Conservation (phyloP, 2,329 filamentous ascomycete species). For the Fusarium xylarioides region DNA sequence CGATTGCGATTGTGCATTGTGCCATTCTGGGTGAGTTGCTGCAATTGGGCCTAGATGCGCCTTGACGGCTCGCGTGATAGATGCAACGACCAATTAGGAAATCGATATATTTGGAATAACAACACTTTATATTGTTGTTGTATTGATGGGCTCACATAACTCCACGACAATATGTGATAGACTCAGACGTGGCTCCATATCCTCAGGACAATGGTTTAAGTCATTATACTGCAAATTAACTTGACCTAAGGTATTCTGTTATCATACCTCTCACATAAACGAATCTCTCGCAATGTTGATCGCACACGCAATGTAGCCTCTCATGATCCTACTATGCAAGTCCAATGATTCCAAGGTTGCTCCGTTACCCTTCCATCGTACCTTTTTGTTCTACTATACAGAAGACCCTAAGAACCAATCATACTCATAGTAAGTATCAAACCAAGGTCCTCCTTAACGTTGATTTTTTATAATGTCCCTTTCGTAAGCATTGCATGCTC, state of each 20-base stretch:
- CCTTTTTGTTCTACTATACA: conserved; percentile 40
- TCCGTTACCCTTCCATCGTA: neutral
- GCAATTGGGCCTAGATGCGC: neutral
- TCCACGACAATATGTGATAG: neutral
- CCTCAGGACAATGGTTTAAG: neutral
- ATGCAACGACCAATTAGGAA: neutral
- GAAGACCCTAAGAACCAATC: conserved; percentile 13
- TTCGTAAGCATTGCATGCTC: conserved; percentile 32
- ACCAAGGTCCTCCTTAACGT: neutral
- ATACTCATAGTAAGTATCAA: conserved; percentile 18
- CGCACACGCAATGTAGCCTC: conserved; percentile 14
- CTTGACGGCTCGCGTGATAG: neutral
- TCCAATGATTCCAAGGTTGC: conserved; percentile 21
- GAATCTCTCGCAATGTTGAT: neutral
- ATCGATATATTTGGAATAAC: neutral
- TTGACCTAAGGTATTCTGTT: neutral
- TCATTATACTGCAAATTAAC: neutral
- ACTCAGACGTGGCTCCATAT: neutral
- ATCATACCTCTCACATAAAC: neutral
- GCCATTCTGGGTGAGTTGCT: neutral
- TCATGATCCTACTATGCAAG: conserved; percentile 25
- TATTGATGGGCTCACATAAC: neutral
- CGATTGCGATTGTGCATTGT: conserved; percentile 26
- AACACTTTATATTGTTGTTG: neutral
- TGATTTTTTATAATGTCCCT: conserved; percentile 28